phyloP scores from a whole-genome alignment of 1,284 basidiomycete species.

The Ganoderma boninense region DNA sequence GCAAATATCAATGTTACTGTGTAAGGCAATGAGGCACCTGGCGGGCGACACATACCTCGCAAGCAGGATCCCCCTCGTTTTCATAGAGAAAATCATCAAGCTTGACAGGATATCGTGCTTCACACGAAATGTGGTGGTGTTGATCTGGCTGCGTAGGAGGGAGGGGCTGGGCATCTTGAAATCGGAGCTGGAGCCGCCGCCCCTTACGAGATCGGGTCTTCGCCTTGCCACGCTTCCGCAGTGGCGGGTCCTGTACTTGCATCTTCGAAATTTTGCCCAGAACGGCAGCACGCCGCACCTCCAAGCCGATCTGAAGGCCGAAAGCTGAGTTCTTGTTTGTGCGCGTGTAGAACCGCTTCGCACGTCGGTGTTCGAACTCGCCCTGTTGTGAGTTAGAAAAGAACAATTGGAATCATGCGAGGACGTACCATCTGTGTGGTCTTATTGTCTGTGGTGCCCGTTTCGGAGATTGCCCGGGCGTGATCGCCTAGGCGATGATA shows the following conservation, averaged over 20 bases:
- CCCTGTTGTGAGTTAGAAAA: no score
- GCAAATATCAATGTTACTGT: no score
- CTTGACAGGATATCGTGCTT: background rate
- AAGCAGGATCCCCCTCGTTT: background rate
- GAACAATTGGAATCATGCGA: no score
- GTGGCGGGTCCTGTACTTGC: background rate
- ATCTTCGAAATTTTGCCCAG: background rate
- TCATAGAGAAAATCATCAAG: background rate
- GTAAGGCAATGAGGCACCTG: no score
- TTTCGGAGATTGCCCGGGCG: conserved; percentile 34
- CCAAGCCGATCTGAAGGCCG: background rate
- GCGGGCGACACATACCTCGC: background rate
- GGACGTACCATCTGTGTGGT: conserved; percentile 12
- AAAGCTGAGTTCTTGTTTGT: background rate
- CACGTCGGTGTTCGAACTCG: background rate
- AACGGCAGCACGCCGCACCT: background rate
- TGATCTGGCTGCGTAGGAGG: background rate
- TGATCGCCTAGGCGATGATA: conserved; percentile 44
- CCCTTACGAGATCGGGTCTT: no score
- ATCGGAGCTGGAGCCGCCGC: background rate
- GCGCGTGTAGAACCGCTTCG: background rate
- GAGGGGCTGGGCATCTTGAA: background rate
- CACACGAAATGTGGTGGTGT: background rate
- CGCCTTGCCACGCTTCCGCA: no score
- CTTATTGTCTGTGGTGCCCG: conserved; percentile 45